Base-by-base conservation (phyloP, 2,329 filamentous ascomycete species). In the Pestalotiopsis sp. region DNA sequence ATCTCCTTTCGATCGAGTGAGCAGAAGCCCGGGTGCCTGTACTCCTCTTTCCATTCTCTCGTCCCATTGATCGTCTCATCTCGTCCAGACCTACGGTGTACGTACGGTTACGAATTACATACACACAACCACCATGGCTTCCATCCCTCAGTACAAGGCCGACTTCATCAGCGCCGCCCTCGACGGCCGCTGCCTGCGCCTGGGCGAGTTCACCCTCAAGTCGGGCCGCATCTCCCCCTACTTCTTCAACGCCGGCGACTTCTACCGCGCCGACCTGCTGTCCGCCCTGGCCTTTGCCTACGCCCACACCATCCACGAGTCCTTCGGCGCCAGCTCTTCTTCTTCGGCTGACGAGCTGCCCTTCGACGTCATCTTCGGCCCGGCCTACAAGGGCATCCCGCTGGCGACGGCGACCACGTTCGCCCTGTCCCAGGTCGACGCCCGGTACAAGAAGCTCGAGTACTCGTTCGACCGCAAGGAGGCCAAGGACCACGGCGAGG, bases 381-480 rank as follows among this genome's bases (percentile, higher is more conserved):
- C 96, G 2, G 95, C 96, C 10, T 99, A 98, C 86, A 99, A 98
- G 84, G 96, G 96, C 58, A 97, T 98, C 71, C 94, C 94, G 1
- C 88, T 98, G n/a, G 92, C 92, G 58, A 90, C 92, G 17, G 87
- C 92, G 2, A 91, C 94, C 17, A 86, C 91, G 48, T 88, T 92
- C 77, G 92, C 94, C 79, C 88, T 98, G 13, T 88, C 89, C 65
- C 87, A 90, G 75, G 81, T 94, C 11, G 89, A 93, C 70, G 83
- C 87, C 20, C 88, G 85, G 70, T 96, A 92, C 80, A 88, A 88
- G 67, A 81, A 86, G 57, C 85, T 92, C 67, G 93, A 91, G 76
- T 98, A 97, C 83, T 91, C 90, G 40, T 98, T 97, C 82, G 97
- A 98, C 82, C 89, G 96, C 76, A 98, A 98, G 83, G 96, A 98